Conservation (phyloP, 495 filamentous ascomycete species). For the Xylaria sp. region DNA sequence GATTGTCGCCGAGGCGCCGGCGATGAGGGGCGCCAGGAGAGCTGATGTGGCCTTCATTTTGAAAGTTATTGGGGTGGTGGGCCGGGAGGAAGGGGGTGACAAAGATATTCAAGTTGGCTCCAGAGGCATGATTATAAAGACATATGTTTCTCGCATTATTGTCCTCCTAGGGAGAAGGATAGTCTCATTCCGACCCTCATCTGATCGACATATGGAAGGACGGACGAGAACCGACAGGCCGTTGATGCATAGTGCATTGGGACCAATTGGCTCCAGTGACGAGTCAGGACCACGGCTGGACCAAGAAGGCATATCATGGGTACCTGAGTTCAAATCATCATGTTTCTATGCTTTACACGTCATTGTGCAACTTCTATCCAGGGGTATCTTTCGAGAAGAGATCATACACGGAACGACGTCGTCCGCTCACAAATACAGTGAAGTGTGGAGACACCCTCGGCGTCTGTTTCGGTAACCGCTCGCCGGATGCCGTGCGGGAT, state of each 20-base stretch:
- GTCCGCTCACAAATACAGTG: conserved; percentile 29
- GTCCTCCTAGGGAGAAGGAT: not conserved
- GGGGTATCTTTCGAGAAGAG: conserved; percentile 21
- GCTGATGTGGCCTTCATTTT: conserved; percentile 43
- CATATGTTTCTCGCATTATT: not conserved
- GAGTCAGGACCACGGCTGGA: not conserved
- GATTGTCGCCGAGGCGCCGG: conserved; percentile 53
- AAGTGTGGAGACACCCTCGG: conserved; percentile 5
- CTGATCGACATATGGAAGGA: not conserved
- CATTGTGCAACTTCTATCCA: conserved; percentile 24
- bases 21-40: conserved; percentile 39
- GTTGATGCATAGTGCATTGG: not conserved
- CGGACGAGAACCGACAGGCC: not conserved
- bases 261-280: not conserved
- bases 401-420: conserved; percentile 25
- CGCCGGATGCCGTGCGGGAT: conserved; percentile 4
- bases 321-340: not conserved
- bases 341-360: not conserved
- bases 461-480: not conserved
- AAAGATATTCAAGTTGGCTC: not conserved
- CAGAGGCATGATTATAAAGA: conserved; percentile 21
- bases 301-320: not conserved
- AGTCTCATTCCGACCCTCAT: not conserved
- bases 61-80: not conserved
- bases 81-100: too few relatives aligned